Evolutionary conservation across 2,329 filamentous ascomycete genomes (phyloP).

Genomic region (Pyrenophora tritici-repentis): DNA sequence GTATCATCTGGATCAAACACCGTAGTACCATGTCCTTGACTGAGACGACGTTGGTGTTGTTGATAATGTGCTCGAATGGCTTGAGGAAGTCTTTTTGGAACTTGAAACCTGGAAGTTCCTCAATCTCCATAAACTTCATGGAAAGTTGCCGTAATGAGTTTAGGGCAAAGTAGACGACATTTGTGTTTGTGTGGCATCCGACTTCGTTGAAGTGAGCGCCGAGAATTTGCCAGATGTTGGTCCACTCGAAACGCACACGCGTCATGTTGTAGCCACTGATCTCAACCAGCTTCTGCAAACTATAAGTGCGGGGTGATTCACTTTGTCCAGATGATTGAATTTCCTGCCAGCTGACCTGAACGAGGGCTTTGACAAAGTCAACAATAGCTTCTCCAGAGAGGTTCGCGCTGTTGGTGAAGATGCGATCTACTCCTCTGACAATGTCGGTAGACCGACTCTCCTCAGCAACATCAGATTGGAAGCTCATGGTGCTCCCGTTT

Average conservation of each 20-base stretch:
- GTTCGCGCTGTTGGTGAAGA: constrained; percentile 95
- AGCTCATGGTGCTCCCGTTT: constrained; percentile 52
- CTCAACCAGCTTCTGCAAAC: constrained; percentile 95
- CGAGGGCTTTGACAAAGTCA: constrained; percentile 88
- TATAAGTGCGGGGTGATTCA: constrained; percentile 94
- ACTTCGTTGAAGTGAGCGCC: constrained; percentile 98
- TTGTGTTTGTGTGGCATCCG: constrained; percentile 93
- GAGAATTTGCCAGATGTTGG: constrained; percentile 95
- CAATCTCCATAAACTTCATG: constrained; percentile 98
- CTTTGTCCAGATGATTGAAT: constrained; percentile 97
- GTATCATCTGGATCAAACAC: constrained; percentile 98
- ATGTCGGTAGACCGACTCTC: constrained; percentile 93
- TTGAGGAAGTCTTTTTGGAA: constrained; percentile 99
- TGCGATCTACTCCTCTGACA: constrained; percentile 88
- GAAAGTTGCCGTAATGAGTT: constrained; percentile 94
- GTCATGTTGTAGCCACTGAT: constrained; percentile 99
- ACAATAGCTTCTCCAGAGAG: constrained; percentile 93
- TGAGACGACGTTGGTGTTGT: constrained; percentile 85
- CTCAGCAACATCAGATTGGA: constrained; percentile 81
- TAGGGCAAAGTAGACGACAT: constrained; percentile 95
- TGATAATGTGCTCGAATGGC: constrained; percentile 96
- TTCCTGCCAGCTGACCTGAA: constrained; percentile 98
- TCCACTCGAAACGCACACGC: constrained; percentile 97
- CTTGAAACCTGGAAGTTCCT: constrained; percentile 97
- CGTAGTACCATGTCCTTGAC: constrained; percentile 98